Percentiles rank a stretch among this genome's conserved stretches.
Evolutionary conservation across 495 filamentous ascomycete species (phyloP).

Genomic region (Podospora conica): DNA sequence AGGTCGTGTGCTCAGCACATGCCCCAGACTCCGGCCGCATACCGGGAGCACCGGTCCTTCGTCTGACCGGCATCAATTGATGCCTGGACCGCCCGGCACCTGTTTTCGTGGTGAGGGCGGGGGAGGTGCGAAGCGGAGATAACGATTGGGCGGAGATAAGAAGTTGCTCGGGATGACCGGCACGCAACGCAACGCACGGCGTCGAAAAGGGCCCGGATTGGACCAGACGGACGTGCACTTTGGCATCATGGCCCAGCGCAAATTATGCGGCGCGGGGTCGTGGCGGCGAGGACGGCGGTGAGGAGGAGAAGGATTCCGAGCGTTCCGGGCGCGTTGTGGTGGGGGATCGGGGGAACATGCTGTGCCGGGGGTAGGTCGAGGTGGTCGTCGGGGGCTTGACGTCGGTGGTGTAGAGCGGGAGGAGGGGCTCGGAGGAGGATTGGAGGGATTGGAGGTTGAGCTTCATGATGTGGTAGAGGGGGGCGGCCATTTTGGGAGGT

Average conservation of each 20-base stretch:
- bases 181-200: too few species aligned
- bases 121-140: neutral
- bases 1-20: too few species aligned
- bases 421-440: neutral
- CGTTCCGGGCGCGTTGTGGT: neutral
- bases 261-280: neutral
- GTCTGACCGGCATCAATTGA: neutral
- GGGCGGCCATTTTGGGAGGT: neutral
- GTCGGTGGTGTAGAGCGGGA: neutral
- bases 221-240: neutral
- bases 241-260: neutral
- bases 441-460: neutral
- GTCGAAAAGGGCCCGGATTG: too few species aligned
- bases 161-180: too few species aligned
- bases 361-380: neutral
- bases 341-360: neutral
- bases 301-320: neutral
- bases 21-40: too few species aligned
- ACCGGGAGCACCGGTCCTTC: too few species aligned
- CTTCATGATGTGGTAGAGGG: neutral
- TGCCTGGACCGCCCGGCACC: neutral
- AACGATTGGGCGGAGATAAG: neutral
- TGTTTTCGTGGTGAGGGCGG: neutral
- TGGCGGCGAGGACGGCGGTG: neutral
- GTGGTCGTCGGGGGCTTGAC: neutral